Evolutionary conservation across 257 asterid genomes (phyloP).

Genomic region (Eustoma russellianum): DNA sequence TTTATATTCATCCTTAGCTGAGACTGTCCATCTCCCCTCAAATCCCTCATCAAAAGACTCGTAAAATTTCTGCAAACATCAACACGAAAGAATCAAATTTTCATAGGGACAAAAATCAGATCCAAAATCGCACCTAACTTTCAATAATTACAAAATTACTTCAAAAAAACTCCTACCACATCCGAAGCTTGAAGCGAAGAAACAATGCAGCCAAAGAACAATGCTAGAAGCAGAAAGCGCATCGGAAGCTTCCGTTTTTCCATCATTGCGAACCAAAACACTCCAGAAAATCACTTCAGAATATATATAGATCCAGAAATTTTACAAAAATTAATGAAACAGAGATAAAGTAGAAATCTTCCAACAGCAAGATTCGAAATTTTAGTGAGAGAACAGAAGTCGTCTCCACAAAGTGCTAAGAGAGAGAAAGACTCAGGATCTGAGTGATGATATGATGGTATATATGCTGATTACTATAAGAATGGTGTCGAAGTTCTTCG

Average conservation of each 20-base stretch:
- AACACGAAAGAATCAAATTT: not conserved
- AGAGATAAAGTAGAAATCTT: slow-evolving; percentile 10
- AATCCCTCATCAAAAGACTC: slow-evolving; percentile 82
- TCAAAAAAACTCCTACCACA: slow-evolving; percentile 29
- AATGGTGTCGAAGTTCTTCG: slow-evolving; percentile 29
- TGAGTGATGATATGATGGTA: slow-evolving; percentile 1
- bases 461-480: slow-evolving; percentile 27
- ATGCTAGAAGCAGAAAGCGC: slow-evolving; percentile 34
- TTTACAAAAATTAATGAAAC: not conserved
- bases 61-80: slow-evolving; percentile 46
- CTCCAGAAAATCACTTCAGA: no score
- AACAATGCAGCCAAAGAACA: slow-evolving; percentile 44
- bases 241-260: slow-evolving; percentile 44
- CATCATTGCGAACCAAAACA: slow-evolving; percentile 17
- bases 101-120: slow-evolving; percentile 4
- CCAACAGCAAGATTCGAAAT: not conserved
- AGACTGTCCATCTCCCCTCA: slow-evolving; percentile 71
- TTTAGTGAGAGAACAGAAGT: slow-evolving; percentile 2
- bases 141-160: not conserved
- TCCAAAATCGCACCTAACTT: slow-evolving; percentile 1
- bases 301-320: not conserved
- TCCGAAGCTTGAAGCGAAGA: slow-evolving; percentile 67
- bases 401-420: slow-evolving; percentile 5
- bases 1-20: slow-evolving; percentile 61
- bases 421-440: not conserved